Conservation (phyloP, 306 rosid species). For the Abrus precatorius region DNA sequence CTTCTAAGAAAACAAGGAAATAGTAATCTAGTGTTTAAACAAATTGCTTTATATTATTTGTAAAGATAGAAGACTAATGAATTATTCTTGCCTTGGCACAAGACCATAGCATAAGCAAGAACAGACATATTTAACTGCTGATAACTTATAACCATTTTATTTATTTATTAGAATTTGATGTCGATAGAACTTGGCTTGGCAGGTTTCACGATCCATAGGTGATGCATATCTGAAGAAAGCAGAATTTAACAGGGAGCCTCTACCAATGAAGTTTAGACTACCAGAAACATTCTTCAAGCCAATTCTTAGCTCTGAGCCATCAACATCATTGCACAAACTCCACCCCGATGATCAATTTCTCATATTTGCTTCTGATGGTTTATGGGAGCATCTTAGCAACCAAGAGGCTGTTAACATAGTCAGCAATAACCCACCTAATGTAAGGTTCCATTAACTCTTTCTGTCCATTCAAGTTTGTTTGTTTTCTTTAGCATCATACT, state of each 20-base stretch:
- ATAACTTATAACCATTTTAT: not conserved
- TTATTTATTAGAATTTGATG: not conserved
- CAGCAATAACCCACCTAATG: constrained; percentile 69
- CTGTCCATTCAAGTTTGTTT: not conserved
- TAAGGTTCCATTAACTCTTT: constrained; percentile 48
- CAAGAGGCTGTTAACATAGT: constrained; percentile 87
- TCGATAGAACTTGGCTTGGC: constrained; percentile 40
- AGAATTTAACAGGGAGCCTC: constrained; percentile 87
- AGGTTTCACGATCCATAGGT: constrained; percentile 90
- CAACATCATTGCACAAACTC: constrained; percentile 70
- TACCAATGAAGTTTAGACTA: constrained; percentile 67
- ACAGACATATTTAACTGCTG: not conserved
- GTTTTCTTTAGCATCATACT: too few species aligned
- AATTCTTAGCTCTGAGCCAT: constrained; percentile 80
- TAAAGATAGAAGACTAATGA: not conserved
- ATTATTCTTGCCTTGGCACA: not conserved
- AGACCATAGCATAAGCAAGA: constrained; percentile 17
- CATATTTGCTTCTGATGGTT: constrained; percentile 94
- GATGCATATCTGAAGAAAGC: constrained; percentile 88
- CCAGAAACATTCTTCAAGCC: constrained; percentile 83
- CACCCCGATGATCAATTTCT: constrained; percentile 80
- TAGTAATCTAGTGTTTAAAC: not conserved
- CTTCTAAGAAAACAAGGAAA: constrained; percentile 2
- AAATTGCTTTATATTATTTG: not conserved
- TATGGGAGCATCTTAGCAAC: constrained; percentile 94